These are phyloP conservation scores for Claviceps sp. DNA, from an alignment of 2,329 filamentous ascomycete genomes.

Conservation along the genomic window DNA sequence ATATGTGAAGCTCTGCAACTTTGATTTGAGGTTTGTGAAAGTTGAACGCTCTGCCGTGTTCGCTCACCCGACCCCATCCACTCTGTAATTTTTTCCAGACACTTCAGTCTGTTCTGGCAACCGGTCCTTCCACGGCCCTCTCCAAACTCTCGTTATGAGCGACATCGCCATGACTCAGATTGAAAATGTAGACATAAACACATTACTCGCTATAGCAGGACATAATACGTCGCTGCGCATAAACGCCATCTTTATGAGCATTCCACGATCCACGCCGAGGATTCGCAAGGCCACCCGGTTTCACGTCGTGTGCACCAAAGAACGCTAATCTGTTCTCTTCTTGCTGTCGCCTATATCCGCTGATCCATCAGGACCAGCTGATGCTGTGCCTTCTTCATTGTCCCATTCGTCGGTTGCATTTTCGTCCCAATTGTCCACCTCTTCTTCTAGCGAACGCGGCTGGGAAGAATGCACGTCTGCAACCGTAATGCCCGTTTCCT, in stretches of 20 bases:
- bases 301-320: background rate
- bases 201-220: background rate
- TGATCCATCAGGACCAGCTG: slow-evolving; percentile 9
- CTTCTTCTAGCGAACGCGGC: slow-evolving; percentile 49
- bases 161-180: background rate
- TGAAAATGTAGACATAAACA: background rate
- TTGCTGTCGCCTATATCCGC: slow-evolving; percentile 18
- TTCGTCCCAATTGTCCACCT: slow-evolving; percentile 91
- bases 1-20: too few species aligned
- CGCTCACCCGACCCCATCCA: too few species aligned
- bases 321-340: slow-evolving; percentile 19
- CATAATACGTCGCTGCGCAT: background rate
- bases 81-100: too few species aligned
- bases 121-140: too few species aligned
- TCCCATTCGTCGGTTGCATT: slow-evolving; percentile 51
- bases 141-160: too few species aligned
- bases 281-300: background rate
- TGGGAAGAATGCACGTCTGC: slow-evolving; percentile 14
- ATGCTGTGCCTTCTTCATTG: slow-evolving; percentile 25
- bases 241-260: background rate
- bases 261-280: background rate
- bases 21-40: too few species aligned
- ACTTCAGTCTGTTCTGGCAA: too few species aligned
- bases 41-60: too few species aligned
- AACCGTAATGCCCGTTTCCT: slow-evolving; percentile 51